Percentiles rank a stretch among this genome's conserved stretches.
Evolutionary conservation across 108 stramenopile species (phyloP).

Genomic region (Stephanodiscus triporus): DNA sequence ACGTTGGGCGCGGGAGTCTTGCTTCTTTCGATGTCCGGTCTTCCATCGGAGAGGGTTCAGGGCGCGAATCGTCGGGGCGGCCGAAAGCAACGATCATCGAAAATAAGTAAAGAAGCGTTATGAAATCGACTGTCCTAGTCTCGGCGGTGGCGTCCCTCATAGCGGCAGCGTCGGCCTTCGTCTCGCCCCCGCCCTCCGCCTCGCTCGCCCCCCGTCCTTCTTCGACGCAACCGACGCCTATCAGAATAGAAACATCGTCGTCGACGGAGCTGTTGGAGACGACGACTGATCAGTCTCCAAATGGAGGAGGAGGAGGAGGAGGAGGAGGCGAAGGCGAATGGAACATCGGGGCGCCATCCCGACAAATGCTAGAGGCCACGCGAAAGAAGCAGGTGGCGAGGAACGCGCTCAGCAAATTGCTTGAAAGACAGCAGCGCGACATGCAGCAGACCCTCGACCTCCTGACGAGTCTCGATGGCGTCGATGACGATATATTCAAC

Average conservation of each 20-base stretch:
- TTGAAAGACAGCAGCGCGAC: constrained; percentile 53
- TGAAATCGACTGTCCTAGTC: background rate
- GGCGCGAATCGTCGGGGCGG: too few relatives aligned
- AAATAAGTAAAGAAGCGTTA: background rate
- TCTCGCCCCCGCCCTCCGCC: background rate
- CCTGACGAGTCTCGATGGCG: constrained; percentile 28
- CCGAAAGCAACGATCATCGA: background rate
- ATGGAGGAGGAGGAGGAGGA: background rate
- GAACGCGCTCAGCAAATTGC: constrained; percentile 50
- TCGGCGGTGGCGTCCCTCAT: background rate
- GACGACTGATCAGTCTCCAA: background rate
- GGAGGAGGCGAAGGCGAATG: constrained; percentile 3
- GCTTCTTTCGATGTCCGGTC: too few relatives aligned
- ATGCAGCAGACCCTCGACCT: constrained; percentile 53
- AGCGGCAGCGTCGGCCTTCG: background rate
- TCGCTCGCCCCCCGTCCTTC: background rate
- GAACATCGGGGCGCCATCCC: constrained; percentile 38
- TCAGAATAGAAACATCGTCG: background rate
- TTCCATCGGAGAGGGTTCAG: too few relatives aligned
- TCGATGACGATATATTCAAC: constrained; percentile 5
- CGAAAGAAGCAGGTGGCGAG: constrained; percentile 41
- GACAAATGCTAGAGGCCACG: constrained; percentile 22
- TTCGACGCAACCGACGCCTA: background rate
- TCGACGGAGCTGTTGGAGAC: background rate
- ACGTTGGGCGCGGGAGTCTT: too few relatives aligned